These are phyloP conservation scores for Alternaria dauci DNA, from an alignment of 2,329 filamentous ascomycete species.

Conservation along the genomic window DNA sequence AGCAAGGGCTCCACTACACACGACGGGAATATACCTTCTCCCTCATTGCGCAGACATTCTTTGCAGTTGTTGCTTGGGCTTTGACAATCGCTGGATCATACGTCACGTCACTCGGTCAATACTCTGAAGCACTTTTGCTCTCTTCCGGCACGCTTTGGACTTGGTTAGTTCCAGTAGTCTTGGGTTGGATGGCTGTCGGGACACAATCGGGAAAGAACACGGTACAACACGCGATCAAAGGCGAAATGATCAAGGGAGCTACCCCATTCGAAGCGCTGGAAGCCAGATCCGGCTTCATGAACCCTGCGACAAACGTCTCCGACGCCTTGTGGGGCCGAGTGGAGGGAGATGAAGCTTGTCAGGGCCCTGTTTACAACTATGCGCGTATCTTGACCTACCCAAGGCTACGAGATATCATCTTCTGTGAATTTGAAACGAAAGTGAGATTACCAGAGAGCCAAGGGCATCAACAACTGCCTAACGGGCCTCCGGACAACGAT, in stretches of 20 bases:
- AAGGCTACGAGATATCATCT: conserved; percentile 1
- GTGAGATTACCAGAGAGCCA: too few species aligned
- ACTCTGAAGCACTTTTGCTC: conserved; percentile 6
- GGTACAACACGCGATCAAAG: neutral
- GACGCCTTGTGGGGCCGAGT: conserved; percentile 1
- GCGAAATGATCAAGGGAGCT: too few species aligned
- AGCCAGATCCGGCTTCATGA: too few species aligned
- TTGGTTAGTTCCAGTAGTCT: conserved; percentile 6
- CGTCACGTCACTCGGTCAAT: neutral
- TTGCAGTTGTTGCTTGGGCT: too few species aligned
- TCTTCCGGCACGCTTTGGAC: conserved; percentile 10
- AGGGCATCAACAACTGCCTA: too few species aligned
- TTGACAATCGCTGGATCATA: too few species aligned
- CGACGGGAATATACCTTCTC: too few species aligned
- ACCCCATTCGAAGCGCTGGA: too few species aligned
- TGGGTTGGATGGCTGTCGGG: conserved; percentile 11
- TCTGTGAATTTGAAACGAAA: neutral
- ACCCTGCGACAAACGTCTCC: too few species aligned
- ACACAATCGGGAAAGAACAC: neutral
- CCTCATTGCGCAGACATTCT: too few species aligned
- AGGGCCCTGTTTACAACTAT: conserved; percentile 6
- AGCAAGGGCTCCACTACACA: too few species aligned
- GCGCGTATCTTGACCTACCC: conserved; percentile 6
- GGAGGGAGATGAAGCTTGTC: conserved; percentile 3
- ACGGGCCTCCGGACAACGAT: too few species aligned